Evolutionary conservation across 1,284 basidiomycete species (phyloP), one percentile per base, ranked within the genome.

Genomic region (Termitomyces sp.): DNA sequence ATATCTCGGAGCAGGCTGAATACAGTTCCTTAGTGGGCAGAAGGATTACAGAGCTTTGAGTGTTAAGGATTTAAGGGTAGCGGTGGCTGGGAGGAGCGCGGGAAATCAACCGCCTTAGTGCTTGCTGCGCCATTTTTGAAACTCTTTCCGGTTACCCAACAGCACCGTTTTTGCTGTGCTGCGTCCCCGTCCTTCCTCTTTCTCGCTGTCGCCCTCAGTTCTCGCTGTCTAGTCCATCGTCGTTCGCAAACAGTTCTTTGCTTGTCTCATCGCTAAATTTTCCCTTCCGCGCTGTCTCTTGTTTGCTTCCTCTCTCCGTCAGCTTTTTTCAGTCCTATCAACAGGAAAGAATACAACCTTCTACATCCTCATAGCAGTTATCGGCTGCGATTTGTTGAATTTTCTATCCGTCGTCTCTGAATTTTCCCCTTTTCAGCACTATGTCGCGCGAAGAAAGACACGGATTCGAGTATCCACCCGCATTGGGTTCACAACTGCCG

Each of bases 391-490:
- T 55, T 48, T 34, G 52, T 54, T 53, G 47, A 21, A 50, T 30
- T 59, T 58, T 54, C 38, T 26, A 44, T 45, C 50, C 47, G 31
- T 52, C 51, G 39, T 30, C 39, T 2, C 19, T 39, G 51, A 13
- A 39, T 48, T 42, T 39, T 45, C 52, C 56, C 58, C 48, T 62
- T 60, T 63, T 67, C 59, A 45, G 52, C 48, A 53, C 46, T 53
- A 76, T 75, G 73, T 72, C 73, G 41, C 70, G 67, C 53, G 58
- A 58, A 49, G 73, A 73, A 48, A 62, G 64, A 45, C 70, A 76
- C 62, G 81, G 81, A 55, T 74, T 71, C 60, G 76, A 79, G 54
- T 71, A 70, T 57, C 69, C 74, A 15, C 66, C 70, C 8, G 72
- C 72, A 42, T 61, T 71, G 45, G 59, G 53, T 13, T 50, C 54